phyloP scores from a whole-genome alignment of 768 basidiomycete species.

The Suillus placidus region DNA sequence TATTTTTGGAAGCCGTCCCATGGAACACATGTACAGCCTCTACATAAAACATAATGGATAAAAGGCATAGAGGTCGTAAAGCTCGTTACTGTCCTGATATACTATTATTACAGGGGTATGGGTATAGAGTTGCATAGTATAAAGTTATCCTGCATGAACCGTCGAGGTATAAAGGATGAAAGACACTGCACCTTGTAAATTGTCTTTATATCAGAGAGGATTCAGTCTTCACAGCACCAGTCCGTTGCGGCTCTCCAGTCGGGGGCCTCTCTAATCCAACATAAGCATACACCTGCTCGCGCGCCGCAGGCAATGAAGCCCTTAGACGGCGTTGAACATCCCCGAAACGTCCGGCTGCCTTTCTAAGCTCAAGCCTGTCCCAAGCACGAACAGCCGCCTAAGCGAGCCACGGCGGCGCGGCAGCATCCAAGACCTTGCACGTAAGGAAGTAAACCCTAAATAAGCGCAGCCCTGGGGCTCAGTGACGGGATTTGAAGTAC shows the following conservation, averaged over 20 bases:
- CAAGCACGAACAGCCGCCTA: constrained; percentile 30
- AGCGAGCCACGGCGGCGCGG: constrained; percentile 31
- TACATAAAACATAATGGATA: neutral
- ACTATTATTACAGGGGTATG: neutral
- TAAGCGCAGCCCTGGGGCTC: constrained; percentile 3
- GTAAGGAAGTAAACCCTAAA: constrained; percentile 15
- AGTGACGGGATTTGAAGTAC: neutral
- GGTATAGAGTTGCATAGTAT: neutral
- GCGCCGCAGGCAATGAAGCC: constrained; percentile 26
- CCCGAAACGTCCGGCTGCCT: constrained; percentile 26
- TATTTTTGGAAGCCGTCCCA: neutral
- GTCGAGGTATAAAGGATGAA: neutral
- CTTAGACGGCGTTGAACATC: constrained; percentile 34
- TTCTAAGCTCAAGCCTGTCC: constrained; percentile 33
- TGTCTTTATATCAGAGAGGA: neutral
- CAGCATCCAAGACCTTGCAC: constrained; percentile 20
- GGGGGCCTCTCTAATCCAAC: constrained; percentile 21
- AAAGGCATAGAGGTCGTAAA: neutral
- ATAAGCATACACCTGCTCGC: constrained; percentile 34
- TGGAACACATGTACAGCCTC: neutral
- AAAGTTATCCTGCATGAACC: neutral
- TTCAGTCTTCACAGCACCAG: neutral
- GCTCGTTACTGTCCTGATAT: neutral
- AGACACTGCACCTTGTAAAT: neutral
- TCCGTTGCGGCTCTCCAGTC: neutral